Conservation (phyloP, 805 yeast genomes). For the Ogataea nonfermentans region DNA sequence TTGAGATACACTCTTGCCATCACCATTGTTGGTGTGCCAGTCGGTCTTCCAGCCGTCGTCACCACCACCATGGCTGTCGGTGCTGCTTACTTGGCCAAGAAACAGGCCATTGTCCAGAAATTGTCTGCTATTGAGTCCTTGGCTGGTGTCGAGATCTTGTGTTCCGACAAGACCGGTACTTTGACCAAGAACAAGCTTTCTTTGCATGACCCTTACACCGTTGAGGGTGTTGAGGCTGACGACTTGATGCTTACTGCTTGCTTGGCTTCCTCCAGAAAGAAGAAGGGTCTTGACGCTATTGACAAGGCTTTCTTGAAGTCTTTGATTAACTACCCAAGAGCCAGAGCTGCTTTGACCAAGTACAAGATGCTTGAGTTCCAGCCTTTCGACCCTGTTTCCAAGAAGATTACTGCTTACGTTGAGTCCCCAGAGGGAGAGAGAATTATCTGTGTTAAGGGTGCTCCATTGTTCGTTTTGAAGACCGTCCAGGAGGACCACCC, state of each 20-base stretch:
- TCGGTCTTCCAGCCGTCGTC: slow-evolving; percentile 97
- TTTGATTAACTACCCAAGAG: slow-evolving; percentile 83
- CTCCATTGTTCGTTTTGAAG: slow-evolving; percentile 94
- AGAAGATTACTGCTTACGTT: slow-evolving; percentile 92
- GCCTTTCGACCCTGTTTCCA: slow-evolving; percentile 97
- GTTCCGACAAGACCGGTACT: slow-evolving; percentile 98
- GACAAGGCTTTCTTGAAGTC: slow-evolving; percentile 96
- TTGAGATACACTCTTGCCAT: slow-evolving; percentile 91
- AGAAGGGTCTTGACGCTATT: slow-evolving; percentile 97
- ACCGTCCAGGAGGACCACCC: slow-evolving; percentile 97
- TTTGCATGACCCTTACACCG: slow-evolving; percentile 95
- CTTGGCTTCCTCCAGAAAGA: slow-evolving; percentile 96
- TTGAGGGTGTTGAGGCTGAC: slow-evolving; percentile 93
- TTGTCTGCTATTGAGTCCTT: slow-evolving; percentile 94
- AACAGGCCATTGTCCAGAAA: slow-evolving; percentile 95
- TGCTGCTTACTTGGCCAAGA: slow-evolving; percentile 97
- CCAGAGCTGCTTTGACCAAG: slow-evolving; percentile 87
- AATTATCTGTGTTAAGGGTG: slow-evolving; percentile 96
- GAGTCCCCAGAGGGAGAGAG: slow-evolving; percentile 96
- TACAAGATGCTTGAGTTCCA: slow-evolving; percentile 94
- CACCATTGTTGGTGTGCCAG: slow-evolving; percentile 97
- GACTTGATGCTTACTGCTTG: slow-evolving; percentile 97
- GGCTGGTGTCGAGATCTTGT: slow-evolving; percentile 96
- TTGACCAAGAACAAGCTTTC: slow-evolving; percentile 96
- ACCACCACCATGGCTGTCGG: slow-evolving; percentile 99